Base-by-base conservation (phyloP, 306 rosid genomes). In the Cicer chorassanicum region DNA sequence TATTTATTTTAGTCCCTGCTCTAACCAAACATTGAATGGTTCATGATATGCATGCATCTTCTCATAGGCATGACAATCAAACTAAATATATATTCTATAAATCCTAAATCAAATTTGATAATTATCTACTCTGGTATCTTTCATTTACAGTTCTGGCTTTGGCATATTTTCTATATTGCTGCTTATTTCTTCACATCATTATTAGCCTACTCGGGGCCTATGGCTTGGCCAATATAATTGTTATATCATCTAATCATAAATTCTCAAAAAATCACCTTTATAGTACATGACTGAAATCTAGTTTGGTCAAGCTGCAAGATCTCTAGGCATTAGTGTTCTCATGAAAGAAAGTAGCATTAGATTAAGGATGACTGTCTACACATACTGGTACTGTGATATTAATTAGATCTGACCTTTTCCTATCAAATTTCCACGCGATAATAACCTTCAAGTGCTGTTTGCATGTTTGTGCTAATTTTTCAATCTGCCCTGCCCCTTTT, bases 31-130 rank as follows among this genome's bases (percentile, higher is more conserved):
- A 65, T 42, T 53, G 50, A 74, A 49, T 65, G 69, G 36, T 48
- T 39, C 8, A 44, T 54, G 38, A 65, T 44, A 54, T 44, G 59
- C 6, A 53, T 76, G 60, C 50, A 42, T 5, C 63, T 68, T 50
- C 56, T 53, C 34, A 53, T 53, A 16, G 16, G 8, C 18, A 36
- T 45, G 62, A 77, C 39, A 56, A 36, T 57, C 10, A 61, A 44
- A 34, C 60, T 53, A 53, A 16, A 64, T 39, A 54, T 11, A 48
- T 59, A 14, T 53, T 78, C 46, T 61, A 4, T 48, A 34, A n/a
- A 60, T 29, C 65, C 34, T 49, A 11, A 60, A 70, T 78, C 65
- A 78, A 71, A 60, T 48, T 39, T n/a, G 13, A 29, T 68, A 77
- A 56, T 60, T 24, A 41, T 39, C 15, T 34, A 45, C 70, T 15